Base-by-base conservation (phyloP, 2,329 filamentous ascomycete species). In the Penicillium olsonii region DNA sequence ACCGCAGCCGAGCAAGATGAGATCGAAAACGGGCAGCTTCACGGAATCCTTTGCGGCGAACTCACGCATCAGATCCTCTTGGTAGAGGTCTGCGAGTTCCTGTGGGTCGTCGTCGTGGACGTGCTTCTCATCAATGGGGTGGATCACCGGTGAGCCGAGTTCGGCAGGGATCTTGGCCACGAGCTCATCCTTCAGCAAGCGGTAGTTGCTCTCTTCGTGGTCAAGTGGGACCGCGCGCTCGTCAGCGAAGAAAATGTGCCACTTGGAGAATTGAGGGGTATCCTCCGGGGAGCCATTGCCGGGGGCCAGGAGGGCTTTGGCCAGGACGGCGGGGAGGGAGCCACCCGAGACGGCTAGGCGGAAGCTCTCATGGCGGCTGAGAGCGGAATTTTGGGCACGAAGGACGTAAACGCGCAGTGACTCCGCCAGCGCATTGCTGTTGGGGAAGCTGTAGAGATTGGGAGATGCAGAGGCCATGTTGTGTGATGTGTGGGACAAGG, bases 231-330 rank as follows among this genome's bases (percentile, higher is more conserved):
- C 94, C 62, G 90, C 90, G 66, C 94, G 89, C 80, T 99, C 94
- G 70, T 99, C 94, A 67, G 92, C 92, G 73, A 96, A 97, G 81
- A 97, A 99, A 67, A 99, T 90, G 66, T 97, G 89, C 94, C 94
- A 99, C 72, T 89, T 90, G 68, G 81, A 78, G 74, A 95, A 96
- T 63, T 87, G 79, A 60, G 92, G 74, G 4, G 76, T 80, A 67
- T 91, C 88, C 48, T 85, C 75, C 10, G 63, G 57, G 31, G 68
- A 71, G 41, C 74, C 77, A 52, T 77, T 71, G 74, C 74, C 59
- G 66, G 75, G 61, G 17, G 83, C 67, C 20, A 97, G 83, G 10
- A 97, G 84, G 9, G 91, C 91, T 70, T 90, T 84, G 38, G 91
- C 90, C 35, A 99, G 86, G 12, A 87, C 89, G 67, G 90, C 87